Evolutionary conservation across 257 asterid species (phyloP).

Genomic region (Asclepias syriaca): DNA sequence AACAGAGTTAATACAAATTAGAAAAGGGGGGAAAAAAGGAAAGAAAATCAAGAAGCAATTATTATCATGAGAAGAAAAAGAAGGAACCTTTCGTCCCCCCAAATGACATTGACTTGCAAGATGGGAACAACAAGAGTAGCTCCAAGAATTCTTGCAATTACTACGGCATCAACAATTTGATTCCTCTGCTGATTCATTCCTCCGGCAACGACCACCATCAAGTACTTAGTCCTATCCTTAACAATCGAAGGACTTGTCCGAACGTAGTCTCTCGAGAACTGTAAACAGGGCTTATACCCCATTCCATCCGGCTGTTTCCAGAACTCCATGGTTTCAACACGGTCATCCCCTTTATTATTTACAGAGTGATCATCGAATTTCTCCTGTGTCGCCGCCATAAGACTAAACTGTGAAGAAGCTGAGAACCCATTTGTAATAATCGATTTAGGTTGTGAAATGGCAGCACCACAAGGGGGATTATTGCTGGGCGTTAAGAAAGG

Average conservation of each 20-base stretch:
- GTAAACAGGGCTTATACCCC: conserved; percentile 87
- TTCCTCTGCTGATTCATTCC: conserved; percentile 98
- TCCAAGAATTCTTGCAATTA: conserved; percentile 87
- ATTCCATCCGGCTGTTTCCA: conserved; percentile 95
- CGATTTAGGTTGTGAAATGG: conserved; percentile 27
- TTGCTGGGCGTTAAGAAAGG: conserved; percentile 20
- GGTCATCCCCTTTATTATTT: neutral
- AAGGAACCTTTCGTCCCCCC: conserved; percentile 95
- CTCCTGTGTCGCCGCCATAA: conserved; percentile 1
- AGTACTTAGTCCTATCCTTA: conserved; percentile 57
- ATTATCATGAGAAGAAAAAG: neutral
- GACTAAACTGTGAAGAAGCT: conserved; percentile 19
- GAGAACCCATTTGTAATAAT: conserved; percentile 23
- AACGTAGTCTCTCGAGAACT: conserved; percentile 44
- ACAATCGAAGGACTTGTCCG: conserved; percentile 43
- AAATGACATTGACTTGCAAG: conserved; percentile 90
- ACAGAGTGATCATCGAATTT: conserved; percentile 1
- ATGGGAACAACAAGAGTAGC: conserved; percentile 93
- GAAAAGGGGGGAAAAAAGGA: neutral
- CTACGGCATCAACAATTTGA: conserved; percentile 97
- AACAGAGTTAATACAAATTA: neutral
- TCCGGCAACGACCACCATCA: conserved; percentile 90
- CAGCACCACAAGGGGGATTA: conserved; percentile 47
- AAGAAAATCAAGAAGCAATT: conserved; percentile 17
- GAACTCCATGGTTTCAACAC: conserved; percentile 42